A percentile compares a stretch with the other conserved stretches of the same genome.
phyloP scores from a whole-genome alignment of 1,284 basidiomycete species.

The Apiotrichum laibachii region DNA sequence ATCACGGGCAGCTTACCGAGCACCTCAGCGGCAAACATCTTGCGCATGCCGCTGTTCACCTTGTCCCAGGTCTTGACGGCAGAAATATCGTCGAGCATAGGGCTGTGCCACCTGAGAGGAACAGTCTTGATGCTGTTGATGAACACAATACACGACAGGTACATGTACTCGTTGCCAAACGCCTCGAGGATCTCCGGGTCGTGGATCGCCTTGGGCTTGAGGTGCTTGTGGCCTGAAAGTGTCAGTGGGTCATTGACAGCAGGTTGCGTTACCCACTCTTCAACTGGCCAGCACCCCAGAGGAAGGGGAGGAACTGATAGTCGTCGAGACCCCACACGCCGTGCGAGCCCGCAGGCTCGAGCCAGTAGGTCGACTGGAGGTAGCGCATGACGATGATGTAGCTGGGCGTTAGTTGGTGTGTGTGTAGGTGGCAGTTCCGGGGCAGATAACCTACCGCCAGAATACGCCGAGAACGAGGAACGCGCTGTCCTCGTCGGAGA shows the following conservation, averaged over 20 bases:
- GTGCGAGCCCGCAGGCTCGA: slow-evolving; percentile 95
- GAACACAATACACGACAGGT: slow-evolving; percentile 92
- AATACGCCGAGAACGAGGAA: slow-evolving; percentile 83
- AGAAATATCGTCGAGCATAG: slow-evolving; percentile 98
- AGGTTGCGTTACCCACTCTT: slow-evolving; percentile 55
- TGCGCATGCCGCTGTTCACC: slow-evolving; percentile 95
- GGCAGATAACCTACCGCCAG: slow-evolving; percentile 79
- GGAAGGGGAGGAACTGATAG: slow-evolving; percentile 93
- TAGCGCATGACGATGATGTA: slow-evolving; percentile 87
- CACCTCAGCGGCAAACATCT: slow-evolving; percentile 97
- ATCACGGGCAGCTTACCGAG: slow-evolving; percentile 92
- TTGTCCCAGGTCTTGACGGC: slow-evolving; percentile 97
- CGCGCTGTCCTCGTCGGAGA: slow-evolving; percentile 66
- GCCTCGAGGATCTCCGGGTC: slow-evolving; percentile 90
- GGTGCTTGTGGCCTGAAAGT: slow-evolving; percentile 73
- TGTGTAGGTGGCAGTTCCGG: neutral
- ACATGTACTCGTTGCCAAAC: slow-evolving; percentile 91
- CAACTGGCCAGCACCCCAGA: slow-evolving; percentile 76
- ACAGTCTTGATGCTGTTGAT: slow-evolving; percentile 98
- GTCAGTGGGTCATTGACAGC: slow-evolving; percentile 10
- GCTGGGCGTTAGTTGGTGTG: slow-evolving; percentile 51
- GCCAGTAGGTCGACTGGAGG: slow-evolving; percentile 92
- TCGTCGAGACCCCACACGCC: slow-evolving; percentile 99
- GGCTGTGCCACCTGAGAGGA: slow-evolving; percentile 94
- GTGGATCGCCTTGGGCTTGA: slow-evolving; percentile 89